Base-by-base conservation (phyloP, 2,329 filamentous ascomycete genomes). In the Blastomyces parvus region DNA sequence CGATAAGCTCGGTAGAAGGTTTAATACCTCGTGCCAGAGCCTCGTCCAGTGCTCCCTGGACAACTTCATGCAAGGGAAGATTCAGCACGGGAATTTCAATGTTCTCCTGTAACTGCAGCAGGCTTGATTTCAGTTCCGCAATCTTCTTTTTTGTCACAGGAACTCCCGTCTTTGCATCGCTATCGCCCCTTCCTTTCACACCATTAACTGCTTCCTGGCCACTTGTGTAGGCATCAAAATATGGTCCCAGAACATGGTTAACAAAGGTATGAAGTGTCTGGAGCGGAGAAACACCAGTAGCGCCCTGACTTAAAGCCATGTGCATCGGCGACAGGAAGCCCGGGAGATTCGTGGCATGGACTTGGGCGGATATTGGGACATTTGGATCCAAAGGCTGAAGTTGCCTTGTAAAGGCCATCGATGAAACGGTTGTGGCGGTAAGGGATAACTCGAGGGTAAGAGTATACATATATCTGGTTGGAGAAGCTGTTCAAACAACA, bases 71-170 rank as follows among this genome's bases (percentile, higher is more conserved):
- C 68, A 97, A 88, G 13, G 90, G 87, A 66, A 99, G 80, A 22
- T 90, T 88, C 60, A 97, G 84, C 70, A 96, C 91, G 25, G 94
- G 94, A 61, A 99, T 97, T 76, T 99, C 95, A 63, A 96, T 91
- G 76, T 99, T 97, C 76, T 99, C 92, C 77, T 97, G 92, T 62
- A 99, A 82, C 72, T 99, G 93, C 64, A 91, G 83, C 71, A 99
- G 80, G 69, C 89, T 94, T 69, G 96, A 82, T 75, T 96, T 92
- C 69, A 99, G 79, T 75, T 99, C 95, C 60, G 93, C 94, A 75
- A 97, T 88, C 72, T 91, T 90, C 84, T 96, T 96, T 82, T 96
- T 96, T 25, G 94, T 93, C n/a, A 93, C 91, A 19, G 94, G 91
- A 66, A 99, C 92, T 65, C 94, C 94, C 22, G 91, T 96, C 79